phyloP scores from a whole-genome alignment of 257 asterid species.

The Cruciata laevipes region DNA sequence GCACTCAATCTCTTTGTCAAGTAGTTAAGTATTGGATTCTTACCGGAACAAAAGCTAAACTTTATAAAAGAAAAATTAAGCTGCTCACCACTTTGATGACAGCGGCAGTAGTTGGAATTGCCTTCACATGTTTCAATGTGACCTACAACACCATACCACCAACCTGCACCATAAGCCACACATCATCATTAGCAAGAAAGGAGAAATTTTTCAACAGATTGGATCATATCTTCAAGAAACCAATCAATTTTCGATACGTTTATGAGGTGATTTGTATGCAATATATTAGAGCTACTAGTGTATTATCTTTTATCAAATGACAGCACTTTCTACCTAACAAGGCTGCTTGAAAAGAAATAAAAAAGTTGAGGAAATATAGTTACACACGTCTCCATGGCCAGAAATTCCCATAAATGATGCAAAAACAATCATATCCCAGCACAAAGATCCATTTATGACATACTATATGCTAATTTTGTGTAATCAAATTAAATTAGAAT shows the following conservation, averaged over 20 bases:
- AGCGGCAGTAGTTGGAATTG: constrained; percentile 50
- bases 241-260: constrained; percentile 15
- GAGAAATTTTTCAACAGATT: constrained; percentile 15
- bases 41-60: background rate
- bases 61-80: constrained; percentile 9
- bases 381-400: constrained; percentile 1
- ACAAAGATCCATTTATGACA: background rate
- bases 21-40: background rate
- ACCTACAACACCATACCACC: constrained; percentile 97
- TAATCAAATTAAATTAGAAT: background rate
- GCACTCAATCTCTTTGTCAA: background rate
- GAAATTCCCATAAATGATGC: background rate
- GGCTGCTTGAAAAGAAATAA: constrained; percentile 12
- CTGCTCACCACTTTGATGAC: constrained; percentile 72
- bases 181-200: constrained; percentile 23
- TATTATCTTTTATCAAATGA: constrained; percentile 11
- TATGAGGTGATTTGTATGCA: constrained; percentile 14
- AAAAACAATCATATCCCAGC: constrained; percentile 1
- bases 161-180: constrained; percentile 46
- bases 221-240: constrained; percentile 22
- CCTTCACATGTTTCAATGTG: constrained; percentile 87
- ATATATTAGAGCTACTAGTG: constrained; percentile 8
- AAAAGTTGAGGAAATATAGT: background rate
- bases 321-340: constrained; percentile 25
- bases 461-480: background rate